phyloP scores from a whole-genome alignment of 805 yeast genomes.

The Ogataea nonfermentans region DNA sequence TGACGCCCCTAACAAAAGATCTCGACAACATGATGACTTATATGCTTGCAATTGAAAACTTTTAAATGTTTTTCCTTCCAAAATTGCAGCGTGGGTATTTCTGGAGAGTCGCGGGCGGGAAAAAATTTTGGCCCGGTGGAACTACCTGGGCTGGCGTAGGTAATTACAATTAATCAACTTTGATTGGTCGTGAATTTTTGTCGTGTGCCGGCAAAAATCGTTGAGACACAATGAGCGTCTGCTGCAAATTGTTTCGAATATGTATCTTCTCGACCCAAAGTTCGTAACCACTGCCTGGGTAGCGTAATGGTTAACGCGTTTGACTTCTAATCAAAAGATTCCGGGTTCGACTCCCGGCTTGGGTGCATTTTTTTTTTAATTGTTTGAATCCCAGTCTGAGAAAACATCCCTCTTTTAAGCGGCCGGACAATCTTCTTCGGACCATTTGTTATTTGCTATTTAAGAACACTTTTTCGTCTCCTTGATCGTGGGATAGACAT shows the following conservation, averaged over 20 bases:
- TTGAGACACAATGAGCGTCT: background rate
- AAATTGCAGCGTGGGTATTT: constrained; percentile 4
- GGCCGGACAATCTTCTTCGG: background rate
- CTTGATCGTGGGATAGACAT: background rate
- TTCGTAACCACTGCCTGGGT: constrained; percentile 43
- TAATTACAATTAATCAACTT: constrained; percentile 10
- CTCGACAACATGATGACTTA: constrained; percentile 30
- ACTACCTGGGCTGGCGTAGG: constrained; percentile 3
- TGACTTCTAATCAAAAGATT: constrained; percentile 66
- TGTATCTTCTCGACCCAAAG: background rate
- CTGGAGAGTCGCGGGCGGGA: constrained; percentile 7
- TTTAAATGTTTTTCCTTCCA: constrained; percentile 11
- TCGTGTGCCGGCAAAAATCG: background rate
- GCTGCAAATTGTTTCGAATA: background rate
- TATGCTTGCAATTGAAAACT: constrained; percentile 12
- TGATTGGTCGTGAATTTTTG: constrained; percentile 6
- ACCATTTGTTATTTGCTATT: background rate
- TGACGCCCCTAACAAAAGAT: constrained; percentile 30
- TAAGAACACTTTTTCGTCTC: background rate
- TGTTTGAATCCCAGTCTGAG: background rate
- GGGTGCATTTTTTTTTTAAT: constrained; percentile 31
- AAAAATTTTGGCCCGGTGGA: constrained; percentile 8
- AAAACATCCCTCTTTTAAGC: constrained; percentile 1
- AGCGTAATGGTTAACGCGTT: constrained; percentile 69
- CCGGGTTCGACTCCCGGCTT: constrained; percentile 60